A percentile compares a stretch with the other conserved stretches of the same genome.
These are phyloP conservation scores for Sugiyamaella sp. DNA, from an alignment of 1,139 yeast genomes.

Conservation along the genomic window DNA sequence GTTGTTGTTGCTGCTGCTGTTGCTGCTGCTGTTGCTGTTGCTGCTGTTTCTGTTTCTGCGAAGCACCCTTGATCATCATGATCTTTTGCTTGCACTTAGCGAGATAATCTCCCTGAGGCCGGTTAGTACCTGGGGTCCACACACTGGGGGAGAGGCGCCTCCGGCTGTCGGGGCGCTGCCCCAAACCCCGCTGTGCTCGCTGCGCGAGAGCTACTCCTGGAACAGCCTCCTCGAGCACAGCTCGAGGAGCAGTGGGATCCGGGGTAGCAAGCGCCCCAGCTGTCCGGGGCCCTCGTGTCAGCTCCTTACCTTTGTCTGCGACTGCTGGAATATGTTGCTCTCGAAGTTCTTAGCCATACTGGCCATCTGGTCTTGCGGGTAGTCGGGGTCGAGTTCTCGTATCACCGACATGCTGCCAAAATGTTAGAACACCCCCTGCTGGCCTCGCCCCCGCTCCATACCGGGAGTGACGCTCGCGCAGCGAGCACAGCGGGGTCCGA, in stretches of 20 bases:
- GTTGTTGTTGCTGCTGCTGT: constrained; percentile 18
- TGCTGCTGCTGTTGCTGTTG: constrained; percentile 13
- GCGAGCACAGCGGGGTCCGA: constrained; percentile 6
- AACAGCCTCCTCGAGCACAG: constrained; percentile 4
- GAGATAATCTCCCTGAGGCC: constrained; percentile 30
- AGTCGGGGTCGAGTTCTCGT: constrained; percentile 34
- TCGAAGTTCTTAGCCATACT: constrained; percentile 40
- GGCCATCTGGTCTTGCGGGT: constrained; percentile 37
- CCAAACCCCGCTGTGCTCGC: constrained; percentile 6
- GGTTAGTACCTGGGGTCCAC: constrained; percentile 5
- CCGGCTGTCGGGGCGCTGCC: constrained; percentile 13
- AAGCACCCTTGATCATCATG: constrained; percentile 31
- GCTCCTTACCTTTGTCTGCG: constrained; percentile 36
- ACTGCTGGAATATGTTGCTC: constrained; percentile 34
- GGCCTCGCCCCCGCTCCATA: neutral
- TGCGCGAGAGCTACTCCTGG: no score
- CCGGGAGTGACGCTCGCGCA: no score
- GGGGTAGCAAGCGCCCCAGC: no score
- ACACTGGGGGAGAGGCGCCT: neutral
- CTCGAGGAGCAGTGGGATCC: no score
- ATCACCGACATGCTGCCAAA: constrained; percentile 28
- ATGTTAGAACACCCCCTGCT: constrained; percentile 9
- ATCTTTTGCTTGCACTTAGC: constrained; percentile 34
- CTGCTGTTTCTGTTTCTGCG: constrained; percentile 26
- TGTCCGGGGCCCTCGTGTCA: neutral